phyloP scores from a whole-genome alignment of 2,329 filamentous ascomycete species.

The Colletotrichum tofieldiae region DNA sequence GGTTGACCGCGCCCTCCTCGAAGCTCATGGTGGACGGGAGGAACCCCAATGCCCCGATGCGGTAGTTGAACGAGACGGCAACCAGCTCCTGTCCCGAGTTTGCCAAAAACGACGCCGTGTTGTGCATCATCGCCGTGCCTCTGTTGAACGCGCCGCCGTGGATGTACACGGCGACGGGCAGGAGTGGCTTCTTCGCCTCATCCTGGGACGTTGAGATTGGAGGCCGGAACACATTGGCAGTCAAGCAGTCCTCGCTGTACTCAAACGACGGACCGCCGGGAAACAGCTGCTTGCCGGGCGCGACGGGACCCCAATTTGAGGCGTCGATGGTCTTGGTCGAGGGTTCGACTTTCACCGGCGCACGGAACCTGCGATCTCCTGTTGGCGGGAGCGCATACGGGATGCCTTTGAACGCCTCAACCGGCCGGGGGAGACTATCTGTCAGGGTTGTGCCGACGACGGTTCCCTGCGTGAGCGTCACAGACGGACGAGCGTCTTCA shows the following conservation, averaged over 20 bases:
- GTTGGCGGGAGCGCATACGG: slow-evolving; percentile 61
- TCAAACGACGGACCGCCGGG: slow-evolving; percentile 47
- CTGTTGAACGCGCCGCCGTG: slow-evolving; percentile 77
- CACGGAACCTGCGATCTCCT: slow-evolving; percentile 59
- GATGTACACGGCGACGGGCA: slow-evolving; percentile 71
- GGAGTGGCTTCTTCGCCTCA: slow-evolving; percentile 38
- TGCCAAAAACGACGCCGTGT: slow-evolving; percentile 74
- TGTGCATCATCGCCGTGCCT: slow-evolving; percentile 67
- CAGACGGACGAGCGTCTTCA: slow-evolving; percentile 31
- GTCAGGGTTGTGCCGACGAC: slow-evolving; percentile 57
- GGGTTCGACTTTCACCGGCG: slow-evolving; percentile 54
- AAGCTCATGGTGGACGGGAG: slow-evolving; percentile 69
- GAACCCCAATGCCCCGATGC: slow-evolving; percentile 80
- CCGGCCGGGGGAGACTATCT: slow-evolving; percentile 55
- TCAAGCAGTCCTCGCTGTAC: slow-evolving; percentile 67
- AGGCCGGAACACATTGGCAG: slow-evolving; percentile 67
- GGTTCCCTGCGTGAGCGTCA: slow-evolving; percentile 56
- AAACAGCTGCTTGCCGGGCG: slow-evolving; percentile 51
- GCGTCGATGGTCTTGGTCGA: slow-evolving; percentile 51
- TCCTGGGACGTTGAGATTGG: slow-evolving; percentile 34
- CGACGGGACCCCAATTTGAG: slow-evolving; percentile 56
- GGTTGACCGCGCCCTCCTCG: slow-evolving; percentile 72
- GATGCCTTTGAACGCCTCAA: slow-evolving; percentile 66
- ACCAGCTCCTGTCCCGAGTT: slow-evolving; percentile 70
- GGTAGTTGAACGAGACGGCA: slow-evolving; percentile 74